Evolutionary conservation across 371 early-diverging fungal species (phyloP).

Genomic region (Catenaria anguillulae): DNA sequence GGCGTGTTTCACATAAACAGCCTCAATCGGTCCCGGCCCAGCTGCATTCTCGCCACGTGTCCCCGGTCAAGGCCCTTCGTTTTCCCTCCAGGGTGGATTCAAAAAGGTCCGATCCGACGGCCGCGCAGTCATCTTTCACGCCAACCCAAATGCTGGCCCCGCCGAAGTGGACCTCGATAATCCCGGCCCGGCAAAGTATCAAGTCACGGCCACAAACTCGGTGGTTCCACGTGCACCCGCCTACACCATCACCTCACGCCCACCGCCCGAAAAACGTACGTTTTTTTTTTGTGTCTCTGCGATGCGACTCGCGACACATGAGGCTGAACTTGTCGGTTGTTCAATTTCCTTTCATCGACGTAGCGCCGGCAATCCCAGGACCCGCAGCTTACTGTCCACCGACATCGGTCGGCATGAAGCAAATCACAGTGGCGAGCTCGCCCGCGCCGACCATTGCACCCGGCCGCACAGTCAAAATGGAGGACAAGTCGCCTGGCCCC

Average conservation of each 20-base stretch:
- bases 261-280: background rate
- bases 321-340: background rate
- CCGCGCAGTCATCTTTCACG: background rate
- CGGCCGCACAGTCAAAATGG: background rate
- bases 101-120: background rate
- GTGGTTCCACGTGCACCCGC: background rate
- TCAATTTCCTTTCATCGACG: background rate
- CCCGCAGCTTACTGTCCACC: background rate
- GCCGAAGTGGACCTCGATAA: slow-evolving; percentile 2
- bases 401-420: background rate
- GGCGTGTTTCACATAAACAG: background rate
- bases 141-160: background rate
- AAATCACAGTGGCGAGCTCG: background rate
- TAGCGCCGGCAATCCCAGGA: background rate
- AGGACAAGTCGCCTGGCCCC: background rate
- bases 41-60: background rate
- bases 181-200: slow-evolving; percentile 1
- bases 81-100: background rate
- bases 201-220: background rate
- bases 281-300: no score
- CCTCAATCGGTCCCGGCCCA: background rate
- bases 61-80: background rate
- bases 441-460: slow-evolving; percentile 1
- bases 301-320: no score
- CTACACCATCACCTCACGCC: background rate